phyloP scores from a whole-genome alignment of 2,329 filamentous ascomycete genomes.

The Colletotrichum australisinense region DNA sequence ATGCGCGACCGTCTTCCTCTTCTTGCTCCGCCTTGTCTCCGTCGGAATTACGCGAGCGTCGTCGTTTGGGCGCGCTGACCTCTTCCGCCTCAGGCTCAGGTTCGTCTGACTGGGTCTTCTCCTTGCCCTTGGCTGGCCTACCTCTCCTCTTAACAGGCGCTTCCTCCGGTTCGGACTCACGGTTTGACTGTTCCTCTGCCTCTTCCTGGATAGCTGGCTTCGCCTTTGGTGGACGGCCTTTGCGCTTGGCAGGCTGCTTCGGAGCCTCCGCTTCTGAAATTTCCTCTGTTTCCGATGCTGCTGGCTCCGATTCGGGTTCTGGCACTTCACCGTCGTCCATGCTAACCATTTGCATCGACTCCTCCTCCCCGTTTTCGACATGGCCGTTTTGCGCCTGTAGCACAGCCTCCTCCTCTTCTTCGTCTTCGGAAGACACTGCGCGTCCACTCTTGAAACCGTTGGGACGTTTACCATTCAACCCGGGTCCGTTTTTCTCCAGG shows the following conservation, averaged over 20 bases:
- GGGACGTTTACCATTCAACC: constrained; percentile 36
- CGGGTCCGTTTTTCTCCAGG: constrained; percentile 37
- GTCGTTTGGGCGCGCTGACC: constrained; percentile 20
- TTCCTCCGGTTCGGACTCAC: constrained; percentile 39
- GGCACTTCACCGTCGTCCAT: constrained; percentile 40
- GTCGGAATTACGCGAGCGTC: constrained; percentile 33
- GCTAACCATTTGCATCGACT: constrained; percentile 56
- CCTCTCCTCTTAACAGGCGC: constrained; percentile 14
- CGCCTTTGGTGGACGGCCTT: constrained; percentile 29
- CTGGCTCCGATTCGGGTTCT: constrained; percentile 44
- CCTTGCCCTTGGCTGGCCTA: constrained; percentile 37
- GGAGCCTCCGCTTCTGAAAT: constrained; percentile 32
- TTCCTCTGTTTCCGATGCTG: constrained; percentile 41
- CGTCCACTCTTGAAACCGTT: constrained; percentile 42
- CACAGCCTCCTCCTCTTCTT: constrained; percentile 43
- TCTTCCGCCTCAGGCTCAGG: constrained; percentile 18
- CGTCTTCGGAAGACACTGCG: constrained; percentile 39
- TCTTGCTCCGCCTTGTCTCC: constrained; percentile 31
- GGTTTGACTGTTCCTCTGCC: constrained; percentile 38
- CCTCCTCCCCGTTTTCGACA: constrained; percentile 47
- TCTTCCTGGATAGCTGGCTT: constrained; percentile 23
- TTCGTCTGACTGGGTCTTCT: constrained; percentile 26
- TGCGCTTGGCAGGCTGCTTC: constrained; percentile 27
- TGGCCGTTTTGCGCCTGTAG: constrained; percentile 38
- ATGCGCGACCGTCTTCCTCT: constrained; percentile 30